Base-by-base conservation (phyloP, 805 yeast genomes). In the Ogataea methanolica region DNA sequence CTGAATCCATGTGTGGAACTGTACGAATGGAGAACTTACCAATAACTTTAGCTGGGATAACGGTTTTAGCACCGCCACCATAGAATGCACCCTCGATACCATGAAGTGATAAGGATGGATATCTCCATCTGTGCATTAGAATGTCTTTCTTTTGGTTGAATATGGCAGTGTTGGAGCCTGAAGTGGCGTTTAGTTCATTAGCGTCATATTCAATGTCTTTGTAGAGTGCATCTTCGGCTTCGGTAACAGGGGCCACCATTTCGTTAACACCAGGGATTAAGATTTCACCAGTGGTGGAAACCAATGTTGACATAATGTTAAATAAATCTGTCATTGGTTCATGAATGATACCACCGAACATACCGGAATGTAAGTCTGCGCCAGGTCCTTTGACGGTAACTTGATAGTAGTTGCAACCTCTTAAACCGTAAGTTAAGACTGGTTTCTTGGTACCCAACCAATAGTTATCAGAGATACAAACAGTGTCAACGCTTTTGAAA, bases 381-480 rank as follows among this genome's bases (percentile, higher is more conserved):
- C 86, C 88, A 38, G 99, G 99, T 12, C 99, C 99, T 49, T 75
- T 76, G 55, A 92, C 72, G 26, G 76, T 67, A 58, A 92, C 71
- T 69, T 90, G 88, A 71, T 94, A 94, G 75, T 94, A 94, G 72
- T 87, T 87, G 64, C 91, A 88, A 52, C 99, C 99, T 72, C 99
- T 85, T 60, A 94, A 81, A 42, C 99, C 99, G 69, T 94, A 94
- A 33, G 99, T 94, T 62, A 94, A 80, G 9, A 89, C 98, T 17
- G 99, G 99, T 66, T 94, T 91, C 57, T 82, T 83, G 52, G 98
- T 92, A 57, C 99, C 99, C 51, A 94, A 78, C 99, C 99, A 94
- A 73, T 94, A 94, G 74, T 94, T 94, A 70, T 94, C 99, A 46
- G 94, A 83, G 59, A 94, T 94, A 66, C 97, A 90, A 44, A 91